Evolutionary conservation across 495 filamentous ascomycete species (phyloP).

Genomic region (Hyphodiscus hymeniophilus): DNA sequence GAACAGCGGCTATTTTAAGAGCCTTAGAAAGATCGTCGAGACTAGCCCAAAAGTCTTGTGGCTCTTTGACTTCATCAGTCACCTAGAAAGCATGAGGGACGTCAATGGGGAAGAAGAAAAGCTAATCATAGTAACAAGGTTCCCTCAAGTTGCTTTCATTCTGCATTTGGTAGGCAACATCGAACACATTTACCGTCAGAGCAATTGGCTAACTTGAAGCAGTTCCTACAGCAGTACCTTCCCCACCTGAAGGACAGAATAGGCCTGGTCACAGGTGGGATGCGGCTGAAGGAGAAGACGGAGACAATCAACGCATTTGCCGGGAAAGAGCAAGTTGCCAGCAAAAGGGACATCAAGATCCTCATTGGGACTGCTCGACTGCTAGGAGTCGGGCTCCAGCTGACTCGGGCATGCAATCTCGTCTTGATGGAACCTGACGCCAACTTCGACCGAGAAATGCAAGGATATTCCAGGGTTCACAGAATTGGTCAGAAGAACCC

Average conservation of each 20-base stretch:
- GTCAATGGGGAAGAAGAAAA: not conserved
- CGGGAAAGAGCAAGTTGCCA: too few relatives aligned
- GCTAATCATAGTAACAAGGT: constrained; percentile 8
- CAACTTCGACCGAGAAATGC: constrained; percentile 5
- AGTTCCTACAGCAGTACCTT: too few relatives aligned
- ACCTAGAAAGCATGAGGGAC: not conserved
- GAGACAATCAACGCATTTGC: too few relatives aligned
- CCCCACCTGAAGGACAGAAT: too few relatives aligned
- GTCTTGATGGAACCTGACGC: constrained; percentile 13
- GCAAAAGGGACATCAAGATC: constrained; percentile 4
- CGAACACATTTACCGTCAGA: not conserved
- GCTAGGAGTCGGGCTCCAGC: constrained; percentile 8
- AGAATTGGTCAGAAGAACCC: constrained; percentile 15
- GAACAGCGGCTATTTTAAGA: too few relatives aligned
- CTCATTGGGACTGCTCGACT: constrained; percentile 4
- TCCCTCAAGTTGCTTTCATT: constrained; percentile 2
- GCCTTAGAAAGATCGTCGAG: constrained; percentile 1
- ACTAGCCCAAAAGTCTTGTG: constrained; percentile 7
- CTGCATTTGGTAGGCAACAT: constrained; percentile 10
- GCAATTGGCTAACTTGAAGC: not conserved
- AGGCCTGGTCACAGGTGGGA: too few relatives aligned
- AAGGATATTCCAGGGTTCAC: constrained; percentile 11
- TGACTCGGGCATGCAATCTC: constrained; percentile 9
- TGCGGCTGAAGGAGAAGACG: too few relatives aligned
- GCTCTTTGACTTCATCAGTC: constrained; percentile 5